Evolutionary conservation across 495 filamentous ascomycete genomes (phyloP), one percentile per base, ranked within the genome.

Genomic region (Daldinia childiae): DNA sequence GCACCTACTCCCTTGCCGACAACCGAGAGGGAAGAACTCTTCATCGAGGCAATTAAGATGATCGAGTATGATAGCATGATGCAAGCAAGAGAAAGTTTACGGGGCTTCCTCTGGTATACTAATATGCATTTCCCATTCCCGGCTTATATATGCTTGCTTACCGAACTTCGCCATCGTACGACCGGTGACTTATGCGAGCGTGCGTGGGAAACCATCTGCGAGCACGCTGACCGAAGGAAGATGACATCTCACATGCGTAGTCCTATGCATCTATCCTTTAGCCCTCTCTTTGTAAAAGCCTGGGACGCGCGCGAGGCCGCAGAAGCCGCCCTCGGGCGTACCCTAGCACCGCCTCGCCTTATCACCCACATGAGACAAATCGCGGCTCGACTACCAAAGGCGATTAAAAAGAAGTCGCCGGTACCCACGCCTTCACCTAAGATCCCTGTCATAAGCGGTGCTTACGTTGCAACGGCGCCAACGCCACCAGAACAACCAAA

Each of bases 51-150:
- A 8, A 82, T 86, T 15, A 75, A 80, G 54, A 84, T 83, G 80
- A 72, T 87, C 5, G 86, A 87, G 72, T 83, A 81, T 34, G 85
- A 87, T 66, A 84, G 84, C 63, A 73, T 82, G 45, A 82, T 87
- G 57, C 82, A 86, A 66, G 78, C 76, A 7, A 74, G 77, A 3
- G 78, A 82, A 36, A 77, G 66, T 57, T 69, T 87, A n/a, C 78
- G 79, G 21, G 79, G 82, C 17, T 87, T 84, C 62, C 76, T 78
- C 30, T 87, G 85, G 85, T 87, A 86, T 69, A 84, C 82, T 3
- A 77, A 82, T 12, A 79, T 83, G 48, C 81, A 87, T 68, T 83
- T 85, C 30, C 86, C 86, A 17, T 81, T 87, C 41, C 84, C 83
- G 14, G 85, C 82, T 4, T 87, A 86, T 68, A 82, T 86, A 21